Base-by-base conservation (phyloP, 2,329 filamentous ascomycete genomes). In the Blumeria graminis region DNA sequence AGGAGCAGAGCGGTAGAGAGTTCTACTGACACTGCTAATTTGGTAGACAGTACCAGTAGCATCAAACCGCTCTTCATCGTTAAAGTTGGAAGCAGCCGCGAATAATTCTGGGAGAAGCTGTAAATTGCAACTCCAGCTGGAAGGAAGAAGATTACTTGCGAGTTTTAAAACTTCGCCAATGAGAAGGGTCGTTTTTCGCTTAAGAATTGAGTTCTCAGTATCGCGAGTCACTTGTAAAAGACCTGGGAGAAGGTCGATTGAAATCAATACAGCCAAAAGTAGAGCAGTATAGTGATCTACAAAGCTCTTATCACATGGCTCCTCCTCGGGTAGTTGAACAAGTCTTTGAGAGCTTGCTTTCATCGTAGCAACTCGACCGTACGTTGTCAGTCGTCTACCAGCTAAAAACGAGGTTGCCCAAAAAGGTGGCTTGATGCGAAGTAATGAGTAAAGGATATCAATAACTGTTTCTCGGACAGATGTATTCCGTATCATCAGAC, bases 381-480 rank as follows among this genome's bases (percentile, higher is more conserved):
- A 98, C 0, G 92, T 98, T 0, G 93, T 98, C 51, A 98, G 73
- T 58, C 93, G 77, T 61, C 92, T 79, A 7, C 92, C 93, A 38
- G 93, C 92, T 51, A 98, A 76, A 67, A 94, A 98, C 0, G 90
- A 93, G 0, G 87, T 89, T 7, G 92, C 93, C 92, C 92, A 98
- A 8, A 88, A 82, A 46, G 92, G 81, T 58, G 89, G 83, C 63
- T 96, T 96, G 65, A 98, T 95, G 38, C 90, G 81, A 55, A 98
- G 69, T 2, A 82, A 67, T 0, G 75, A 75, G 64, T 93, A 95
- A 16, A 98, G 70, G 11, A 98, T 72, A 66, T 98, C 92, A 59
- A 98, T 75, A 16, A 95, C 80, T 0, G 89, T 82, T 65, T 94
- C 88, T 53, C 77, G 72, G 52, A 81, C 74, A 0, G 68, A 65